Evolutionary conservation across 345 rosid species (phyloP), one percentile per base, ranked within the genome.

Genomic region (Melaleuca quinquenervia): DNA sequence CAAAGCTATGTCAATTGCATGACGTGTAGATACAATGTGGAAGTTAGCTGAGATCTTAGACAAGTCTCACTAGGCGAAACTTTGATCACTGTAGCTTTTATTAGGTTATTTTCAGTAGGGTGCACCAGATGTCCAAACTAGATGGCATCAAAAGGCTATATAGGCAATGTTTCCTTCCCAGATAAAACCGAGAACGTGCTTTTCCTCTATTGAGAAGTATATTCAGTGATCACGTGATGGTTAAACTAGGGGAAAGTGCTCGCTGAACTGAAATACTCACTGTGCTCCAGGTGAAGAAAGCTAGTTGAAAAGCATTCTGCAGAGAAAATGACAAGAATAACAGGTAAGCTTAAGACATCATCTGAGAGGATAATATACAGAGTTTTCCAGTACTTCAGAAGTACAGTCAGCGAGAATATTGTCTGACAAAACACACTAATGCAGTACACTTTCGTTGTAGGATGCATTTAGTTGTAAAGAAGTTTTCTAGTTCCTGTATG

Each of bases 261-360:
- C 6, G 44, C 52, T 21, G 26, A 84, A 32, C n/a, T 50, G 52
- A 82, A 83, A 78, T 87, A 88, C 96, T 91, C 76, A 97, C 99
- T 83, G 88, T 84, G 83, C 94, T 90, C 98, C 98, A 97, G 11
- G 85, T 85, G 88, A 97, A 94, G 91, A 96, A 96, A 85, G 99
- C 98, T 18, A 96, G 88, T 84, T 96, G 96, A 91, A 97, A 96
- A 24, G 98, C 98, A 85, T 97, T 97, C 98, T 96, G 94, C 88
- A 86, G 85, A 44, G 13, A 48, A 70, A 8, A 85, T 14, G 36
- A 14, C 2, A 5, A n/a, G 32, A 56, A 70, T 18, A 32, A 70
- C 24, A 16, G 18, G 45, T 70, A 70, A 64, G 45, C 76, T 29
- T 16, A 32, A 70, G 36, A 64, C 10, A 45, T 3, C 11, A 64